Evolutionary conservation across 352 stramenopile species (phyloP).

Genomic region (Saprolegnia parasitica): DNA sequence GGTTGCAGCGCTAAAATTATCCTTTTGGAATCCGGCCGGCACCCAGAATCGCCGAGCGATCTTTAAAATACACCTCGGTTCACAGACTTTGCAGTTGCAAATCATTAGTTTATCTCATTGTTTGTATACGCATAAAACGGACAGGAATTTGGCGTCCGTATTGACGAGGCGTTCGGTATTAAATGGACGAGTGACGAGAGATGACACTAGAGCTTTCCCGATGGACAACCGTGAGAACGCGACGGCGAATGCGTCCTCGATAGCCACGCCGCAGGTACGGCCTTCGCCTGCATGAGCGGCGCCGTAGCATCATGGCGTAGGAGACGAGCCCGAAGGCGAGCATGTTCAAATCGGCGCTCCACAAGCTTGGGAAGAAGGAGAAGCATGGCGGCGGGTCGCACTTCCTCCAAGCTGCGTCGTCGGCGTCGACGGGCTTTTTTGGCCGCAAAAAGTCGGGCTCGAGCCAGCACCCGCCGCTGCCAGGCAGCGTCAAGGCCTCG

Average conservation of each 20-base stretch:
- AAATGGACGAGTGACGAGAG: not conserved
- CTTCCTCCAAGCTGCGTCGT: slow-evolving; percentile 32
- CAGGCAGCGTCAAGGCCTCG: slow-evolving; percentile 64
- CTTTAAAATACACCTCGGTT: slow-evolving; percentile 1
- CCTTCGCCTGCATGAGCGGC: not conserved
- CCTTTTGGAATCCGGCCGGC: not conserved
- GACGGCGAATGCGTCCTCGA: slow-evolving; percentile 2
- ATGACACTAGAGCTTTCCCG: not conserved
- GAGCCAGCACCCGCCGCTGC: slow-evolving; percentile 41
- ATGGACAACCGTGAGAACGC: slow-evolving; percentile 19
- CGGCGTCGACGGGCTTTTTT: slow-evolving; percentile 64
- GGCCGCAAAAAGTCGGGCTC: slow-evolving; percentile 34
- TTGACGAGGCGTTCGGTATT: not conserved
- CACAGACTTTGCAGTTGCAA: not conserved
- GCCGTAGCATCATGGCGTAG: not conserved
- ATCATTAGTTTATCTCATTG: not conserved
- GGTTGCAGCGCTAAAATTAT: slow-evolving; percentile 1
- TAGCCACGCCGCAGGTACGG: slow-evolving; percentile 8
- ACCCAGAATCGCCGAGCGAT: not conserved
- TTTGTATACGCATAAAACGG: not conserved
- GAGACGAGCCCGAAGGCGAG: slow-evolving; percentile 25
- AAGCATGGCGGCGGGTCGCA: slow-evolving; percentile 39
- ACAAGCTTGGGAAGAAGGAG: slow-evolving; percentile 81
- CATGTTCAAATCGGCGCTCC: slow-evolving; percentile 62
- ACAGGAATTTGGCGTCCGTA: not conserved